phyloP scores from a whole-genome alignment of 371 early-diverging fungal genomes.

The Aphelidium insulamus region DNA sequence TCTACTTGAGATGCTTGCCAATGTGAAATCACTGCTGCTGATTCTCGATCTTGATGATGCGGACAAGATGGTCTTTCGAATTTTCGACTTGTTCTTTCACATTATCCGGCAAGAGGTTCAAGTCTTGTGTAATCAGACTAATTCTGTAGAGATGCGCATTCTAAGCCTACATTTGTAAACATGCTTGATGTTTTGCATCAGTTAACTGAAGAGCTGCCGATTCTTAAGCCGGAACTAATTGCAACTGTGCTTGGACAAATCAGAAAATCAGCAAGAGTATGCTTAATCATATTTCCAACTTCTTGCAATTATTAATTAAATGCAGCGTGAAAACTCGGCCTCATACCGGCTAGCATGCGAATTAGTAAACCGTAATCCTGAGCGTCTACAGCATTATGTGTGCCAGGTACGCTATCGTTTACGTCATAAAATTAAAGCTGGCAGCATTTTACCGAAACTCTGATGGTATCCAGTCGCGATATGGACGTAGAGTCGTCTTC shows the following conservation, averaged over 20 bases:
- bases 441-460: background rate
- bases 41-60: conserved; percentile 14
- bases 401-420: too few species aligned
- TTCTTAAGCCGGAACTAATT: conserved; percentile 10
- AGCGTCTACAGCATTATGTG: conserved; percentile 21
- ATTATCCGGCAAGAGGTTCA: too few species aligned
- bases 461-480: too few species aligned
- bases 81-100: conserved; percentile 10
- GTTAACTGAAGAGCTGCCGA: conserved; percentile 13
- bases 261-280: too few species aligned
- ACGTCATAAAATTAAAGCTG: conserved; percentile 12
- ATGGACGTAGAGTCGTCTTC: background rate
- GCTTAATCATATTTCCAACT: too few species aligned
- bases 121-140: too few species aligned
- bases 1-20: conserved; percentile 16
- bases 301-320: too few species aligned
- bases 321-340: conserved; percentile 8
- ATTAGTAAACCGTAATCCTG: conserved; percentile 10
- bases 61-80: conserved; percentile 17
- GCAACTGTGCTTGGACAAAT: conserved; percentile 13
- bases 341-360: conserved; percentile 15
- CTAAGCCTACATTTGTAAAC: conserved; percentile 9
- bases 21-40: conserved; percentile 13
- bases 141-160: too few species aligned
- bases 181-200: conserved; percentile 16